Evolutionary conservation across 495 filamentous ascomycete genomes (phyloP).

Genomic region (Clohesyomyces aquaticus): DNA sequence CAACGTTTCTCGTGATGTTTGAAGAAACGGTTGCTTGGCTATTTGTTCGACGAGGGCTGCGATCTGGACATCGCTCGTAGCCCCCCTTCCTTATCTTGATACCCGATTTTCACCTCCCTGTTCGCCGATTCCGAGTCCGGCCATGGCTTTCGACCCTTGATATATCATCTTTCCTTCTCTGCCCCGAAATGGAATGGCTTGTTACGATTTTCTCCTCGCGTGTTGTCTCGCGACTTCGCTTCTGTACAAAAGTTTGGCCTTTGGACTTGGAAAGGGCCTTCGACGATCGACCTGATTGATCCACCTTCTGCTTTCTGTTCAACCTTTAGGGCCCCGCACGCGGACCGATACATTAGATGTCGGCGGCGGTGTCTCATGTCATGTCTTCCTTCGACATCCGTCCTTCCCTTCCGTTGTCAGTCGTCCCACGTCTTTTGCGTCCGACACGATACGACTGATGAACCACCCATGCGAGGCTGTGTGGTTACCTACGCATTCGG

Average conservation of each 20-base stretch:
- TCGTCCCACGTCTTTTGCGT: neutral
- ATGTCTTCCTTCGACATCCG: too few relatives aligned
- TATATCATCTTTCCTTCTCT: neutral
- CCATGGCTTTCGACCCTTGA: neutral
- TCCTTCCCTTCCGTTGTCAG: too few relatives aligned
- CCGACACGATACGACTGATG: conserved; percentile 1
- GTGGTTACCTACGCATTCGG: neutral
- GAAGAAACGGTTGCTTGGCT: too few relatives aligned
- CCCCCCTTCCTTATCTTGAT: conserved; percentile 4
- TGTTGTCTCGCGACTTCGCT: too few relatives aligned
- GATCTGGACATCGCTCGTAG: conserved; percentile 31
- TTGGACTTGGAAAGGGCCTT: too few relatives aligned
- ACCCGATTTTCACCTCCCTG: neutral
- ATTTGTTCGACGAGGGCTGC: too few relatives aligned
- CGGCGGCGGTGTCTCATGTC: too few relatives aligned
- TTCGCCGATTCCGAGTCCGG: neutral
- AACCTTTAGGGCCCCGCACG: neutral
- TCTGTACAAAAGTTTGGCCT: neutral
- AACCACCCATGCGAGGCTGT: too few relatives aligned
- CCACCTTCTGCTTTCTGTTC: neutral
- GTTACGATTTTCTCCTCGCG: neutral
- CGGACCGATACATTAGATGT: too few relatives aligned
- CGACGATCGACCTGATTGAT: neutral
- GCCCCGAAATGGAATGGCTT: neutral
- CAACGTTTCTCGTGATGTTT: too few relatives aligned